Conservation (phyloP, 2,329 filamentous ascomycete species). For the Diatrype stigma region DNA sequence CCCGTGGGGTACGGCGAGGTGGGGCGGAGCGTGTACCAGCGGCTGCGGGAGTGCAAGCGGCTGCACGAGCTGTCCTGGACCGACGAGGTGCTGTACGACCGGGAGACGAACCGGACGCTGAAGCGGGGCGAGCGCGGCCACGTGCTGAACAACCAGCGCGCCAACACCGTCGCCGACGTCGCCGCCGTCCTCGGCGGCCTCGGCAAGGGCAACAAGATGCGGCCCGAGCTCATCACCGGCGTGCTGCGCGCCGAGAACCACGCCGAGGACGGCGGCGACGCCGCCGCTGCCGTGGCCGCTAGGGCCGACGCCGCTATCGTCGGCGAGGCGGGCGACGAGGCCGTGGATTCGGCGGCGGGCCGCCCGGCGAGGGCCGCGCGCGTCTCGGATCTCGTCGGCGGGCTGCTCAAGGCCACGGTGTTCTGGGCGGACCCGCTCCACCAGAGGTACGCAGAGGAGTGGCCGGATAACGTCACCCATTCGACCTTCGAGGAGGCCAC, state of each 20-base stretch:
- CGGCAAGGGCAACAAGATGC: conserved; percentile 49
- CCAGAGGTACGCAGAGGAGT: conserved; percentile 40
- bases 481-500: conserved; percentile 26
- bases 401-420: conserved; percentile 39
- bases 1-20: conserved; percentile 45
- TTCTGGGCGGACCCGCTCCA: conserved; percentile 50
- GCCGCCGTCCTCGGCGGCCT: conserved; percentile 51
- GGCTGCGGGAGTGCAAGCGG: conserved; percentile 60
- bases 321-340: conserved; percentile 9
- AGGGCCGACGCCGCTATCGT: too few species aligned
- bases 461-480: conserved; percentile 53
- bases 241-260: conserved; percentile 3
- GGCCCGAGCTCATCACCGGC: conserved; percentile 8
- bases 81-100: conserved; percentile 38
- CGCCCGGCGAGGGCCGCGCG: neutral
- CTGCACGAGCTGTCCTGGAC: conserved; percentile 61
- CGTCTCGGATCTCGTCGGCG: neutral
- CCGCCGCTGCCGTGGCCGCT: too few species aligned
- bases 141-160: conserved; percentile 56
- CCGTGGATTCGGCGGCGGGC: conserved; percentile 1
- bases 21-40: conserved; percentile 58
- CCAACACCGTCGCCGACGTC: conserved; percentile 60
- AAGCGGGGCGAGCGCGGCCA: conserved; percentile 42
- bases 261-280: conserved; percentile 15
- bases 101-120: conserved; percentile 29